These are phyloP conservation scores for Podaxis sp. DNA, from an alignment of 768 basidiomycete species.

Conservation along the genomic window DNA sequence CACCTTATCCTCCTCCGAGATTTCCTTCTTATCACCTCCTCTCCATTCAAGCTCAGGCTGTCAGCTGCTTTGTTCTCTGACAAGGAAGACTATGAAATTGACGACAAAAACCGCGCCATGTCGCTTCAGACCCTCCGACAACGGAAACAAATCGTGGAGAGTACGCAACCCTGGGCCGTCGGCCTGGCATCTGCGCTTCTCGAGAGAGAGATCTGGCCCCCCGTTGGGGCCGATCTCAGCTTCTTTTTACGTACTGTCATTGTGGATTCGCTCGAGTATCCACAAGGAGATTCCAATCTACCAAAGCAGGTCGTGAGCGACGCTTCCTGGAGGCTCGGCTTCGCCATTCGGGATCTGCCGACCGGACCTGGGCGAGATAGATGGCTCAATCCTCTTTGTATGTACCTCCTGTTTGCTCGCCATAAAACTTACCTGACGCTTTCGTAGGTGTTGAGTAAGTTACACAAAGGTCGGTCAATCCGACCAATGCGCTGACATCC, in stretches of 20 bases:
- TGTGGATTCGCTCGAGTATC: slow-evolving; percentile 66
- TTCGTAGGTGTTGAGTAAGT: slow-evolving; percentile 48
- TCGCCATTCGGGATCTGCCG: slow-evolving; percentile 76
- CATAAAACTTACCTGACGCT: slow-evolving; percentile 4
- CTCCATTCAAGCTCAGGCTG: slow-evolving; percentile 71
- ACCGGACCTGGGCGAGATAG: slow-evolving; percentile 61
- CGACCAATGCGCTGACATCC: neutral
- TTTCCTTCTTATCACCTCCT: slow-evolving; percentile 71
- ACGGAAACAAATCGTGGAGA: slow-evolving; percentile 25
- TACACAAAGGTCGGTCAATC: neutral
- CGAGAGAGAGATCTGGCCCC: slow-evolving; percentile 80
- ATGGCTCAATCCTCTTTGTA: slow-evolving; percentile 83
- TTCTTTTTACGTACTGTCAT: slow-evolving; percentile 83
- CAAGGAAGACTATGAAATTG: slow-evolving; percentile 46
- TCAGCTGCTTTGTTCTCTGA: slow-evolving; percentile 77
- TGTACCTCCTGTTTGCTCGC: slow-evolving; percentile 26
- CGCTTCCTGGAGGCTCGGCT: slow-evolving; percentile 76
- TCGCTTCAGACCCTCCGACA: slow-evolving; percentile 33
- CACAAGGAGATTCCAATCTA: slow-evolving; percentile 29
- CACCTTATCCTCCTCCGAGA: slow-evolving; percentile 72
- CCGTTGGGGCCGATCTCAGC: slow-evolving; percentile 80
- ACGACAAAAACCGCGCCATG: slow-evolving; percentile 31
- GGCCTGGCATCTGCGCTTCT: slow-evolving; percentile 75
- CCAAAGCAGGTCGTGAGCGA: slow-evolving; percentile 29
- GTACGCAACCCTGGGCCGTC: slow-evolving; percentile 52